A percentile compares a stretch with the other conserved stretches of the same genome.
phyloP scores from a whole-genome alignment of 2,329 filamentous ascomycete genomes.

The Teratosphaeriaceae sp. region DNA sequence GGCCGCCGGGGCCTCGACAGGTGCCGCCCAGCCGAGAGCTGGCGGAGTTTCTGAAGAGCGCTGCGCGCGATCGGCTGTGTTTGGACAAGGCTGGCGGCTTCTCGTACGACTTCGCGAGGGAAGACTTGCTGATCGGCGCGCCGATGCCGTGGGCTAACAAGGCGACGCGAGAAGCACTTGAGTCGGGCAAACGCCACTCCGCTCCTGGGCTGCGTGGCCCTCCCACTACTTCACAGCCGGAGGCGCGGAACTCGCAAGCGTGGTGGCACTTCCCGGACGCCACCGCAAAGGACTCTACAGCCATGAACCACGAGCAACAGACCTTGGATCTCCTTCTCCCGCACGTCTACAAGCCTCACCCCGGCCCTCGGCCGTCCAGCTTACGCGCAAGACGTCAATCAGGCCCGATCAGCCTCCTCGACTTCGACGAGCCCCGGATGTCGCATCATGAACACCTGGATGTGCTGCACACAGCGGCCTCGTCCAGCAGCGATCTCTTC shows the following conservation, averaged over 20 bases:
- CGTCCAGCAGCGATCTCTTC: conserved; percentile 7
- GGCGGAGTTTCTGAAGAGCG: not conserved
- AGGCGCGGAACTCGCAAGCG: too few species aligned
- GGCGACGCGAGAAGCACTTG: not conserved
- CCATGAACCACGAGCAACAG: too few species aligned
- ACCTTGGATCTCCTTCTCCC: too few species aligned
- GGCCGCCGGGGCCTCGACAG: not conserved
- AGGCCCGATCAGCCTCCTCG: conserved; percentile 1
- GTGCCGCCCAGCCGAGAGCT: not conserved
- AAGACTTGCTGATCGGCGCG: conserved; percentile 4
- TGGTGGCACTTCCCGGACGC: too few species aligned
- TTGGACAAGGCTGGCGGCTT: not conserved
- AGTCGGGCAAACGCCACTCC: not conserved
- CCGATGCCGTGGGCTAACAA: conserved; percentile 1
- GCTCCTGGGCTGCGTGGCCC: not conserved
- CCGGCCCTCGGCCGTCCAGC: too few species aligned
- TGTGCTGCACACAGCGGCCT: conserved; percentile 11
- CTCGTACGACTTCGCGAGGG: conserved; percentile 1
- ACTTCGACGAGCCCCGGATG: not conserved
- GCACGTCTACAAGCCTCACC: too few species aligned
- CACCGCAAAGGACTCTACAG: too few species aligned
- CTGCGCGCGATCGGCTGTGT: conserved; percentile 3
- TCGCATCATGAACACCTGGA: not conserved
- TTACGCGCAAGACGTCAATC: too few species aligned
- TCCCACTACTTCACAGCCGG: too few species aligned